Evolutionary conservation across 1,139 yeast species (phyloP).

Genomic region (Meyerozyma guilliermondii): DNA sequence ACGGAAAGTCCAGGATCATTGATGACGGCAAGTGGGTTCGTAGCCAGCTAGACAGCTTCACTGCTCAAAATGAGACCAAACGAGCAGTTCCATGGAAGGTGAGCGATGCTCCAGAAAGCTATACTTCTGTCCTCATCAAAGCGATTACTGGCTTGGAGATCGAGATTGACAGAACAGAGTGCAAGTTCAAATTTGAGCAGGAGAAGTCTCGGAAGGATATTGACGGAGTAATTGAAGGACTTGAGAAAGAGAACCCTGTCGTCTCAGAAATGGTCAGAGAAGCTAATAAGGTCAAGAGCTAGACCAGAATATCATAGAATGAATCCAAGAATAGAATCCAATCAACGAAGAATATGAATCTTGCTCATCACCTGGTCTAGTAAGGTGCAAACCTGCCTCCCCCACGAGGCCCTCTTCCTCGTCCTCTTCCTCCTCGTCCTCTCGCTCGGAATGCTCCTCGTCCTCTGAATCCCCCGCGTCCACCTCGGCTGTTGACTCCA

Average conservation of each 20-base stretch:
- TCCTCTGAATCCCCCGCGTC: constrained; percentile 32
- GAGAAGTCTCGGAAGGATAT: constrained; percentile 39
- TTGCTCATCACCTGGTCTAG: neutral
- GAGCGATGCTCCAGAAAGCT: constrained; percentile 53
- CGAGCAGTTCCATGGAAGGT: constrained; percentile 50
- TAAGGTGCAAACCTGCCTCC: constrained; percentile 5
- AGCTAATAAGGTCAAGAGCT: neutral
- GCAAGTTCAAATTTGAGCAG: constrained; percentile 63
- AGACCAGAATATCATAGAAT: neutral
- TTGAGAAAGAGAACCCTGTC: constrained; percentile 12
- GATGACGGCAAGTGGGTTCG: constrained; percentile 46
- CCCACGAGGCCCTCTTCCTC: constrained; percentile 17
- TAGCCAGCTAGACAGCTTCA: constrained; percentile 40
- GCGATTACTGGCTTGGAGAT: constrained; percentile 60
- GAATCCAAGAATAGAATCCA: too few relatives aligned
- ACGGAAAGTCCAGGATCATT: constrained; percentile 48
- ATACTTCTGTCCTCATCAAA: constrained; percentile 40
- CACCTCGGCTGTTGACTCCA: constrained; percentile 39
- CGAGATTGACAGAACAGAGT: constrained; percentile 44
- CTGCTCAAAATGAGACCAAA: constrained; percentile 44
- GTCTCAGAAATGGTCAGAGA: constrained; percentile 1
- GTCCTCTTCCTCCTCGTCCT: constrained; percentile 11
- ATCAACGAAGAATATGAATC: too few relatives aligned
- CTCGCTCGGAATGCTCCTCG: constrained; percentile 10
- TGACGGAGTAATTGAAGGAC: constrained; percentile 50